Conservation (phyloP, 768 basidiomycete genomes). For the Pisolithus marmoratus region DNA sequence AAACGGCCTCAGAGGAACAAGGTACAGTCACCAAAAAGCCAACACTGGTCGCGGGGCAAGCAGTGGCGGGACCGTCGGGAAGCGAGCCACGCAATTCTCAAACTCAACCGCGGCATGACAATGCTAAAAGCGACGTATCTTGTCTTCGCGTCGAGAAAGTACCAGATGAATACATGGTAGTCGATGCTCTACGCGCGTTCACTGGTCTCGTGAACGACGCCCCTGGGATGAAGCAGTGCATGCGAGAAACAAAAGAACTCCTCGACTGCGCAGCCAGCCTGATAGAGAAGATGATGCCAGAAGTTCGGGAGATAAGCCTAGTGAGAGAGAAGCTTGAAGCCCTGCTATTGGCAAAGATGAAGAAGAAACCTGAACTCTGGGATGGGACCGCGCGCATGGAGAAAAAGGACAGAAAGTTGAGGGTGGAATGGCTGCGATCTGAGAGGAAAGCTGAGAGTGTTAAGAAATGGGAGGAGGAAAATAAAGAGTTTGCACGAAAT, state of each 20-base stretch:
- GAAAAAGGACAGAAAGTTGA: slow-evolving; percentile 15
- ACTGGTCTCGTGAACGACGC: slow-evolving; percentile 17
- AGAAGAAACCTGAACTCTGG: slow-evolving; percentile 25
- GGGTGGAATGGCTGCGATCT: slow-evolving; percentile 21
- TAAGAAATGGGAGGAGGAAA: slow-evolving; percentile 15
- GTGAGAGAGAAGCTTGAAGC: slow-evolving; percentile 23
- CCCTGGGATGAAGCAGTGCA: slow-evolving; percentile 13
- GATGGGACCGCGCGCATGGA: slow-evolving; percentile 25
- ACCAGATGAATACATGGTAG: slow-evolving; percentile 18
- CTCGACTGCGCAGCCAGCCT: slow-evolving; percentile 11
- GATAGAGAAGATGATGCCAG: slow-evolving; percentile 12
- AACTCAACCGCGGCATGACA: neutral
- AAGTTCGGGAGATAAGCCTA: slow-evolving; percentile 14
- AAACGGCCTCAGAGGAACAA: too few relatives aligned
- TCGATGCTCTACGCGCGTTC: slow-evolving; percentile 24
- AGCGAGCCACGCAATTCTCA: neutral
- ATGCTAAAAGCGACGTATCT: neutral
- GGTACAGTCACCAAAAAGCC: neutral
- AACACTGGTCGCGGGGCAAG: neutral
- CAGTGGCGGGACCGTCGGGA: neutral
- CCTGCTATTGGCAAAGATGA: slow-evolving; percentile 23
- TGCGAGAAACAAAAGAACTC: slow-evolving; percentile 17
- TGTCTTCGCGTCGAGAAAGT: slow-evolving; percentile 8
- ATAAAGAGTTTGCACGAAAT: slow-evolving; percentile 3
- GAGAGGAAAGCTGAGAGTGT: slow-evolving; percentile 15